Conservation (phyloP, 257 asterid genomes). For the Hygrophila difformis region DNA sequence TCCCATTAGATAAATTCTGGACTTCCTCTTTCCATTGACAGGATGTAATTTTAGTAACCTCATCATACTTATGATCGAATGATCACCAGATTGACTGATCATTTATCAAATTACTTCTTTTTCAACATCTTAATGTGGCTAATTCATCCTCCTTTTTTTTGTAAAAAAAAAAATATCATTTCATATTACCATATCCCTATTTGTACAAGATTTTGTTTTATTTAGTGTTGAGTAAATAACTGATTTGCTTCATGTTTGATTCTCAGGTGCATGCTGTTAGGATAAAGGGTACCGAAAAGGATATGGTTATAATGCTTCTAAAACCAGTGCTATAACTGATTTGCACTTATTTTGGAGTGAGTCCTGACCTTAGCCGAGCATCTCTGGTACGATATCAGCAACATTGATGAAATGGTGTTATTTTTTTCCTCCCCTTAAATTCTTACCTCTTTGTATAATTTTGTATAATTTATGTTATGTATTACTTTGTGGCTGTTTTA, state of each 20-base stretch:
- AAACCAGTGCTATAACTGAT: constrained; percentile 91
- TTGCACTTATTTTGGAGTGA: constrained; percentile 90
- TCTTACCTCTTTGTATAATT: not conserved
- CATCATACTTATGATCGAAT: too few species aligned
- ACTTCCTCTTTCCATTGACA: too few species aligned
- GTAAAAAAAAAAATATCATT: too few species aligned
- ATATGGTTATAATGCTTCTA: constrained; percentile 90
- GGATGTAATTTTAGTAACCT: too few species aligned
- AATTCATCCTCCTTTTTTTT: too few species aligned
- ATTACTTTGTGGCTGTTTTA: too few species aligned
- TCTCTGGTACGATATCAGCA: constrained; percentile 62
- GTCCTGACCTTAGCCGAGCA: constrained; percentile 90
- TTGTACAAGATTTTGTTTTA: constrained; percentile 1
- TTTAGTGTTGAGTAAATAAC: not conserved
- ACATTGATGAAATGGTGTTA: constrained; percentile 10
- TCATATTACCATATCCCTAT: not conserved
- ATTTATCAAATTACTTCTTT: too few species aligned
- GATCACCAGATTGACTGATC: too few species aligned
- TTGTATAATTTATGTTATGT: not conserved
- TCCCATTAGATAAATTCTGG: too few species aligned
- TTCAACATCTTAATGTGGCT: too few species aligned
- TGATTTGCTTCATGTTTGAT: constrained; percentile 17
- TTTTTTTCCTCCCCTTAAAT: constrained; percentile 1
- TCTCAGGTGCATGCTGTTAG: constrained; percentile 93
- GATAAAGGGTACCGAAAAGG: constrained; percentile 69